Base-by-base conservation (phyloP, 2,329 filamentous ascomycete species). In the Neospermospora avenae region DNA sequence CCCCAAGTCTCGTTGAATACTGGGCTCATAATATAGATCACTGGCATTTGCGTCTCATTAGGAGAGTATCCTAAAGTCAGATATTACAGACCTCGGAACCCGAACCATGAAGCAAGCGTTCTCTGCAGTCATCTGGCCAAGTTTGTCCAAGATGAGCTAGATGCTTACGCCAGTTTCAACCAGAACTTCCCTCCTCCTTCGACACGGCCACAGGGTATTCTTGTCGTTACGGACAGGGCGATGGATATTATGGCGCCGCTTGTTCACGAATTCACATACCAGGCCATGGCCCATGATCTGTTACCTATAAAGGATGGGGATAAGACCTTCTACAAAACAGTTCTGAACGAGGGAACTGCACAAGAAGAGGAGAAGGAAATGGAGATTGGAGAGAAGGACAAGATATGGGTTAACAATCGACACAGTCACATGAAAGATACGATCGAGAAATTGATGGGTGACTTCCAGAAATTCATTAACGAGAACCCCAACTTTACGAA, bases 361-460 rank as follows among this genome's bases (percentile, higher is more conserved):
- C 84, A 88, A 44, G 84, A 88, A 28, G 85, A 96, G 73, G 84
- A 90, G 62, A 96, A 96, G 73, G 93, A 97, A 46, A 89, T 96
- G 82, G 92, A 96, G 69, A 88, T 99, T 52, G 82, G 82, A 34
- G 95, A 99, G 66, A 89, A 91, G 69, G 95, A 99, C 77, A 89
- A 88, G 72, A 90, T 99, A 49, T 99, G 95, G 95, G 87, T 96
- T 24, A 90, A 95, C 62, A 96, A 96, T 71, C 84, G 95, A 57
- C 95, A 99, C 76, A 84, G 86, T 55, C 95, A 99, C 75, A 99
- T 99, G 95, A 96, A 96, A 74, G 93, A 98, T 73, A 95, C 95
- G 3, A 93, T 98, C 69, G 90, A 93, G 71, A 96, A 93, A 74
- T 80, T 99, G 62, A 95, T 93, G 81, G 84, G 86, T 59, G 93